Evolutionary conservation across 2,329 filamentous ascomycete genomes (phyloP).

Genomic region (Ilyonectria destructans): DNA sequence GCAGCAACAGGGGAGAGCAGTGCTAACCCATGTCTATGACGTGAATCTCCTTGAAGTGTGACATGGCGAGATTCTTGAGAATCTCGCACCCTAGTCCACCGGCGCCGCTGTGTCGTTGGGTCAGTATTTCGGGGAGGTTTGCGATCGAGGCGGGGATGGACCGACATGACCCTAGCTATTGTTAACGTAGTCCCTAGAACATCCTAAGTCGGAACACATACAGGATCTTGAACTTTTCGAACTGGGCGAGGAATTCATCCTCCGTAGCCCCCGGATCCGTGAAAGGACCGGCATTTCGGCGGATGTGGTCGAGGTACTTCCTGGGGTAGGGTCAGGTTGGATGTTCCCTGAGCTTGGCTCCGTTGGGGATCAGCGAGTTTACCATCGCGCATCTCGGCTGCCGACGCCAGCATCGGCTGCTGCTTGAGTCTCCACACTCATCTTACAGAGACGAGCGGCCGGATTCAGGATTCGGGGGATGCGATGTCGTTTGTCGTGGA

Average conservation of each 20-base stretch:
- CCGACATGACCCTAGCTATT: conserved; percentile 67
- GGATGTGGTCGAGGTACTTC: conserved; percentile 87
- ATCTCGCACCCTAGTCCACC: conserved; percentile 97
- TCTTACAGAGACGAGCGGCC: conserved; percentile 27
- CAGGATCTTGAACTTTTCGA: conserved; percentile 84
- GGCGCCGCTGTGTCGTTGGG: conserved; percentile 77
- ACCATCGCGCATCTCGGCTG: conserved; percentile 57
- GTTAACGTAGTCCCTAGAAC: conserved; percentile 33
- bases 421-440: conserved; percentile 47
- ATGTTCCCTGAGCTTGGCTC: conserved; percentile 15
- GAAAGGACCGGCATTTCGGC: conserved; percentile 85
- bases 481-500: conserved; percentile 19
- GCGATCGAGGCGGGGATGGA: conserved; percentile 38
- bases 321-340: conserved; percentile 61
- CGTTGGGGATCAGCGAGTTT: conserved; percentile 13
- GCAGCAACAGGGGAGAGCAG: not conserved
- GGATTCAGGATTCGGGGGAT: not conserved
- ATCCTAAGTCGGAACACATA: conserved; percentile 60
- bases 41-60: conserved; percentile 96
- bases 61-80: conserved; percentile 94
- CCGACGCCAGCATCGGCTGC: conserved; percentile 25
- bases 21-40: conserved; percentile 97
- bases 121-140: conserved; percentile 36
- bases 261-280: conserved; percentile 76
- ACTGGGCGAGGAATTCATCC: conserved; percentile 68